phyloP scores from a whole-genome alignment of 2,329 filamentous ascomycete genomes.

The Pyricularia sp. region DNA sequence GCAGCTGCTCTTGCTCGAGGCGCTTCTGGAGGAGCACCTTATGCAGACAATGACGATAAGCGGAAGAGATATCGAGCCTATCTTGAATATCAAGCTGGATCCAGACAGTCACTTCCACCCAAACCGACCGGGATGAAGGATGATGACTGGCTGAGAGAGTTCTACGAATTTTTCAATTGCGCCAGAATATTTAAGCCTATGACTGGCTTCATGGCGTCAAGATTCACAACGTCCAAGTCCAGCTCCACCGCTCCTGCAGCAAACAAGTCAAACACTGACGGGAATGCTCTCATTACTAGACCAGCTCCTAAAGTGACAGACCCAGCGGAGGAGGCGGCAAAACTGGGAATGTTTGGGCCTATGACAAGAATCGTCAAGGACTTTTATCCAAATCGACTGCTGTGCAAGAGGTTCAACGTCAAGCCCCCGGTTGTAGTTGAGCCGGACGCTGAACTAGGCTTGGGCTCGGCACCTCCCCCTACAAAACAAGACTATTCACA shows the following conservation, averaged over 20 bases:
- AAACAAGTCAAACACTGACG: constrained; percentile 7
- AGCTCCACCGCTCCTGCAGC: constrained; percentile 8
- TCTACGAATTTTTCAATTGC: constrained; percentile 58
- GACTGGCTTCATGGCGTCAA: constrained; percentile 81
- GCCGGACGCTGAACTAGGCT: constrained; percentile 29
- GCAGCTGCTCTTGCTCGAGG: constrained; percentile 55
- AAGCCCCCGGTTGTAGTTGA: constrained; percentile 57
- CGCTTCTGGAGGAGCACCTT: constrained; percentile 58
- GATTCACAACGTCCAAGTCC: constrained; percentile 66
- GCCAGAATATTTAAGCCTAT: constrained; percentile 76
- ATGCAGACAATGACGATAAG: constrained; percentile 70
- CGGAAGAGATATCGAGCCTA: constrained; percentile 69
- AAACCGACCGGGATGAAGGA: constrained; percentile 31
- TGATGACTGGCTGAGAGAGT: constrained; percentile 69
- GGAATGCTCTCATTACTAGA: constrained; percentile 27
- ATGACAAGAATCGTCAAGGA: constrained; percentile 62
- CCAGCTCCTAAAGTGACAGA: constrained; percentile 49
- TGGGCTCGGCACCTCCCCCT: constrained; percentile 2
- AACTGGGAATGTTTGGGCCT: constrained; percentile 80
- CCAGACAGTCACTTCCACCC: constrained; percentile 40
- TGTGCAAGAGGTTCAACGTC: constrained; percentile 96
- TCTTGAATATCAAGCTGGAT: constrained; percentile 62
- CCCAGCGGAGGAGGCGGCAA: constrained; percentile 75
- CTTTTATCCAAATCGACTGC: constrained; percentile 68
- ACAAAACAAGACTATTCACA: constrained; percentile 3